Percentiles rank a stretch among this genome's conserved stretches.
These are phyloP conservation scores for Dalbergia cultrata DNA, from an alignment of 306 rosid species.

Conservation along the genomic window DNA sequence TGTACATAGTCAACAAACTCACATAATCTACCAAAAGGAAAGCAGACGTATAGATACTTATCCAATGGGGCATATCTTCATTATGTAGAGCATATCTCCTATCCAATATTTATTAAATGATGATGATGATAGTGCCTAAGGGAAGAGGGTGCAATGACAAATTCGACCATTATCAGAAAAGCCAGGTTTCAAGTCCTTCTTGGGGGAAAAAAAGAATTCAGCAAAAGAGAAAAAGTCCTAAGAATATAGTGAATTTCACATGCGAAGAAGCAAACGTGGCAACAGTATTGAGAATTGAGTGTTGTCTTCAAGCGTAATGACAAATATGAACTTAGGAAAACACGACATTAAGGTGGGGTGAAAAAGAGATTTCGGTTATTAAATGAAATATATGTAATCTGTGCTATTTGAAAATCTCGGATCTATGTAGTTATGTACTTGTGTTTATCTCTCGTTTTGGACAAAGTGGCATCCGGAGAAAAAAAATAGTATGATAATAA, in stretches of 20 bases:
- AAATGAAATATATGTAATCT: constrained; percentile 30
- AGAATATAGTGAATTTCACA: not conserved
- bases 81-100: too few species aligned
- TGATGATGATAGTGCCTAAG: too few species aligned
- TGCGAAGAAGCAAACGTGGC: not conserved
- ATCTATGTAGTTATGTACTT: not conserved
- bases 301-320: constrained; percentile 26
- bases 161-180: not conserved
- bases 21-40: too few species aligned
- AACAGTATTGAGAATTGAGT: not conserved
- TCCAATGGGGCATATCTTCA: too few species aligned
- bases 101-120: too few species aligned
- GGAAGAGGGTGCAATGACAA: not conserved
- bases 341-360: not conserved
- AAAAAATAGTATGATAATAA: too few species aligned
- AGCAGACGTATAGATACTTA: too few species aligned
- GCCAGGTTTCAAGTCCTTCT: constrained; percentile 8
- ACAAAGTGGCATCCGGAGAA: constrained; percentile 13
- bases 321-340: constrained; percentile 35
- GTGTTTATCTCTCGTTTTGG: not conserved
- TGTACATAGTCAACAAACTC: too few species aligned
- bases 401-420: constrained; percentile 8
- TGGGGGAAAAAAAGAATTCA: not conserved
- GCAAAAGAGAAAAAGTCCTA: not conserved
- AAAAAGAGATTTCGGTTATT: not conserved